Percentiles rank a stretch among this genome's conserved stretches.
phyloP scores from a whole-genome alignment of 208 protist species.

The Crithidia sp. region DNA sequence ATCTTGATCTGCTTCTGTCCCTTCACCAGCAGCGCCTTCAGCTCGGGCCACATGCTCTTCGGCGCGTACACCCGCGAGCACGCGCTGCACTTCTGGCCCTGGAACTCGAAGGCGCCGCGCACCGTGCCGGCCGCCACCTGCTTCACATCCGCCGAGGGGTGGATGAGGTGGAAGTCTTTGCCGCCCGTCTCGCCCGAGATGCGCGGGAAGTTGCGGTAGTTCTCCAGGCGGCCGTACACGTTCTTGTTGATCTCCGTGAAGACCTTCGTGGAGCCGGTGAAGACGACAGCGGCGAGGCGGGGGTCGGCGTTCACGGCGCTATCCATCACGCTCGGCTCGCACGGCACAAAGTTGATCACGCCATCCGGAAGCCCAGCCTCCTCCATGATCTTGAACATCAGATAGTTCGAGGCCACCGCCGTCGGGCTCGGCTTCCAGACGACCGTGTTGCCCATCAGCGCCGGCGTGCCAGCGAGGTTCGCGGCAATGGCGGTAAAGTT shows the following conservation, averaged over 20 bases:
- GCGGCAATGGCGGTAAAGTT: slow-evolving; percentile 99
- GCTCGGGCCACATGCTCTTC: slow-evolving; percentile 83
- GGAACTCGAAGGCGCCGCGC: slow-evolving; percentile 96
- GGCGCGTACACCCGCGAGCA: slow-evolving; percentile 94
- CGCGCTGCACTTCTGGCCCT: slow-evolving; percentile 98
- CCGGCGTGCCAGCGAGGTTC: slow-evolving; percentile 95
- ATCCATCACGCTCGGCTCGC: slow-evolving; percentile 78
- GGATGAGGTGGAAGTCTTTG: slow-evolving; percentile 98
- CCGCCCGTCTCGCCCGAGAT: slow-evolving; percentile 97
- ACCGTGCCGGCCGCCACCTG: slow-evolving; percentile 85
- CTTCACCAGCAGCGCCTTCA: slow-evolving; percentile 87
- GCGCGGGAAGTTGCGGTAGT: slow-evolving; percentile 94
- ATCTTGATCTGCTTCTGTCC: slow-evolving; percentile 93
- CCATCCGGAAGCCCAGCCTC: slow-evolving; percentile 96
- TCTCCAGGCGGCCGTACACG: slow-evolving; percentile 90
- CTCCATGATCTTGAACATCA: slow-evolving; percentile 93
- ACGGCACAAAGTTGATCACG: slow-evolving; percentile 96
- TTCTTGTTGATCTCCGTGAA: slow-evolving; percentile 94
- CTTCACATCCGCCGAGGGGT: slow-evolving; percentile 91
- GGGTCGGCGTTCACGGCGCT: slow-evolving; percentile 71
- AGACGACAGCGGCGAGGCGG: slow-evolving; percentile 94
- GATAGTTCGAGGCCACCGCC: slow-evolving; percentile 93
- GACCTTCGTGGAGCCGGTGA: slow-evolving; percentile 96
- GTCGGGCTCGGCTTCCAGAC: slow-evolving; percentile 97
- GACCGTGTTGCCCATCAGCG: slow-evolving; percentile 97